Evolutionary conservation across 306 rosid genomes (phyloP).

Genomic region (Luffa acutangula): DNA sequence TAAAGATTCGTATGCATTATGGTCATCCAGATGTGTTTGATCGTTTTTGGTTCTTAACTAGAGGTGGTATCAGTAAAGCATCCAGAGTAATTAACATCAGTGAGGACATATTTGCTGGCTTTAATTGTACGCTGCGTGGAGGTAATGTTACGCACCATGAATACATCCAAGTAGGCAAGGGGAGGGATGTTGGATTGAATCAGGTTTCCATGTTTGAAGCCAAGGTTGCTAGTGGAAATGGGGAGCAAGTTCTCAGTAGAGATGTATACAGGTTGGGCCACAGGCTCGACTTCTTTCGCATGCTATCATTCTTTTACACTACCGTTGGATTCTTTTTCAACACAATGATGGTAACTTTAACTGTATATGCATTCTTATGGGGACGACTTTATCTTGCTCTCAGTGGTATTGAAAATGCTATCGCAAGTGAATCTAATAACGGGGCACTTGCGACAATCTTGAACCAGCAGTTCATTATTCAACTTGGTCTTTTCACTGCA

Average conservation of each 20-base stretch:
- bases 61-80: constrained; percentile 92
- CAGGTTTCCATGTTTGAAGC: constrained; percentile 92
- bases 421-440: constrained; percentile 26
- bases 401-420: constrained; percentile 60
- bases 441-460: constrained; percentile 52
- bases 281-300: constrained; percentile 70
- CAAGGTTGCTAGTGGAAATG: constrained; percentile 89
- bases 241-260: constrained; percentile 77
- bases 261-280: constrained; percentile 85
- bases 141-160: constrained; percentile 90
- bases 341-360: constrained; percentile 61
- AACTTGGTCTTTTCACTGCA: constrained; percentile 74
- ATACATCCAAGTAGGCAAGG: constrained; percentile 89
- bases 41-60: constrained; percentile 73
- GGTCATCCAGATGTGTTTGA: constrained; percentile 98
- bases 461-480: constrained; percentile 71
- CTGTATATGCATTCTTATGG: constrained; percentile 79
- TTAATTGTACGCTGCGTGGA: constrained; percentile 76
- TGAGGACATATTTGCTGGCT: constrained; percentile 87
- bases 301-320: constrained; percentile 77
- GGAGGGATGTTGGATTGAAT: constrained; percentile 85
- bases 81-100: constrained; percentile 85
- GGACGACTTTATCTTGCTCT: constrained; percentile 73
- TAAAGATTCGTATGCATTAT: constrained; percentile 85
- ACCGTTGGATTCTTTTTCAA: constrained; percentile 81